These are phyloP conservation scores for Halenospora varia DNA, from an alignment of 495 filamentous ascomycete species.

Conservation along the genomic window DNA sequence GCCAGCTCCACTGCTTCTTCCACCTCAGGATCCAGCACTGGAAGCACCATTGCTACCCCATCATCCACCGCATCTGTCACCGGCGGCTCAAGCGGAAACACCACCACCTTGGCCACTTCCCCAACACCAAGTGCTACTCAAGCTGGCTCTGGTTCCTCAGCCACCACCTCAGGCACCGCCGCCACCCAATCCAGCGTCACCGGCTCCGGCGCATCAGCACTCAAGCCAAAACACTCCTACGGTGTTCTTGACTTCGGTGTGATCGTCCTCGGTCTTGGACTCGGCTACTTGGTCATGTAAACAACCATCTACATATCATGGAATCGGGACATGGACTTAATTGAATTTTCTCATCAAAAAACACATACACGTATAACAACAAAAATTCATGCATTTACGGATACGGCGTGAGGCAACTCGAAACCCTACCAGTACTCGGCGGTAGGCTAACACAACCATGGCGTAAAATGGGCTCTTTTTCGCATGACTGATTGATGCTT, in stretches of 20 bases:
- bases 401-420: too few relatives aligned
- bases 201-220: slow-evolving; percentile 2
- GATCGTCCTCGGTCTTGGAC: slow-evolving; percentile 20
- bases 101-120: slow-evolving; percentile 1
- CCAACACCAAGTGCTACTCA: background rate
- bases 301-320: too few relatives aligned
- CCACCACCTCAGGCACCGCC: background rate
- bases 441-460: too few relatives aligned
- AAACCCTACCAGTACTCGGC: too few relatives aligned
- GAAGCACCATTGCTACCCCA: background rate
- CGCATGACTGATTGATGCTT: background rate
- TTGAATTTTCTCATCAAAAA: too few relatives aligned
- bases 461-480: too few relatives aligned
- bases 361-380: too few relatives aligned
- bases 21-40: background rate
- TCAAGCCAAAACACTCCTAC: slow-evolving; percentile 12
- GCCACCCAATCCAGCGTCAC: background rate
- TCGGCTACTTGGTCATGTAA: slow-evolving; percentile 27
- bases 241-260: slow-evolving; percentile 18
- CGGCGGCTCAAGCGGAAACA: background rate
- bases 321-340: too few relatives aligned
- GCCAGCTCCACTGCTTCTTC: background rate
- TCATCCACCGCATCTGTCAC: background rate
- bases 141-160: background rate
- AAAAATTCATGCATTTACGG: too few relatives aligned